Conservation (phyloP, 164 flowering plant genomes). For the Kalanchoe fedtschenkoi region DNA sequence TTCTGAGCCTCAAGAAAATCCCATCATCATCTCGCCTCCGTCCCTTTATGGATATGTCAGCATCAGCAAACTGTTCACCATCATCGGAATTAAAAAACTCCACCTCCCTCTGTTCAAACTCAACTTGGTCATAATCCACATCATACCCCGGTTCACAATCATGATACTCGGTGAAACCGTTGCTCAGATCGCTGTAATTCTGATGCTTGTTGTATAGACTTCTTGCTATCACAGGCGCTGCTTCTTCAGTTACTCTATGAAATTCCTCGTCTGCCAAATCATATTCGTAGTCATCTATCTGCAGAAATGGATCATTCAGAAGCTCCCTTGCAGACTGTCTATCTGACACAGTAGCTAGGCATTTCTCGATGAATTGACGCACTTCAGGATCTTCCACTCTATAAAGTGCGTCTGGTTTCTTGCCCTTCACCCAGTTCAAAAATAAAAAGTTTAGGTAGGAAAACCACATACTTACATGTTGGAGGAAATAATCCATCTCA, state of each 20-base stretch:
- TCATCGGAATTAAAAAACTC: constrained; percentile 52
- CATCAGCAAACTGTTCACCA: constrained; percentile 41
- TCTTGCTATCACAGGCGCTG: constrained; percentile 26
- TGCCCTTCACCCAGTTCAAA: constrained; percentile 42
- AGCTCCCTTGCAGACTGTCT: constrained; percentile 85
- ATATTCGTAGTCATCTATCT: constrained; percentile 40
- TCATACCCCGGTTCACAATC: constrained; percentile 30
- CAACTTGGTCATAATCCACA: constrained; percentile 26
- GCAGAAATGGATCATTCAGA: constrained; percentile 79
- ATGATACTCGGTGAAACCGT: constrained; percentile 24
- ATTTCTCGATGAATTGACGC: constrained; percentile 75
- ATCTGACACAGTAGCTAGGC: constrained; percentile 61
- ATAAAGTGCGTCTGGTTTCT: constrained; percentile 72
- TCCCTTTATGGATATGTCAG: constrained; percentile 68
- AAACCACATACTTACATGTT: background rate
- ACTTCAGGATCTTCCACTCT: constrained; percentile 81
- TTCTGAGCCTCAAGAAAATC: constrained; percentile 73
- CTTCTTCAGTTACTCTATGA: constrained; percentile 21
- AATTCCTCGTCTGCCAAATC: constrained; percentile 32
- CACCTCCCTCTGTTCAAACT: constrained; percentile 31
- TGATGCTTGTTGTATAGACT: constrained; percentile 22
- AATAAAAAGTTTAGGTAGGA: background rate
- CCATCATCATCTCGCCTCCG: constrained; percentile 53
- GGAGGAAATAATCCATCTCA: background rate
- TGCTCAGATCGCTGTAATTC: constrained; percentile 17